Percentiles rank a stretch among this genome's conserved stretches.
Evolutionary conservation across 208 protist species (phyloP).

Genomic region (Leishmania major): DNA sequence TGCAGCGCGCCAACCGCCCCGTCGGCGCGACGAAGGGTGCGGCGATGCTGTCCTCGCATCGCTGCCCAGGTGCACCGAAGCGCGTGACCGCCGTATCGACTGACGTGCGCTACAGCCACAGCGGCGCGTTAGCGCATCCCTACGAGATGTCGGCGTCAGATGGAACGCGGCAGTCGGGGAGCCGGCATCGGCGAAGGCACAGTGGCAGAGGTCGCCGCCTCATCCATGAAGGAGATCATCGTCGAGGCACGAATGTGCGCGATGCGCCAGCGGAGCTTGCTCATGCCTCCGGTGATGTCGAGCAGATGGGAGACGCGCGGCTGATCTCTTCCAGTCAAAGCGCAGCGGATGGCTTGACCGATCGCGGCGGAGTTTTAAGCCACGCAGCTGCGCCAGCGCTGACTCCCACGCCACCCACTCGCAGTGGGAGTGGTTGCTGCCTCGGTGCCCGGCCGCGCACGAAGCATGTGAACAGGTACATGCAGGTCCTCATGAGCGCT

Average conservation of each 20-base stretch:
- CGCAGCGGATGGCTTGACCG: neutral
- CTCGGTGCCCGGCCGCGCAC: conserved; percentile 14
- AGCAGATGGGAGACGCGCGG: neutral
- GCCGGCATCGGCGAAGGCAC: neutral
- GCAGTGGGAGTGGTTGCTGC: neutral
- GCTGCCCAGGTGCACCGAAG: neutral
- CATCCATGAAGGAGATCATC: neutral
- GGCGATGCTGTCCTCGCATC: neutral
- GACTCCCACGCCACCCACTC: conserved; percentile 1
- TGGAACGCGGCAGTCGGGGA: neutral
- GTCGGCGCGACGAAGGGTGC: neutral
- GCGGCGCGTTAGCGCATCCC: neutral
- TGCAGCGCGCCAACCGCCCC: neutral
- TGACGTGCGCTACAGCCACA: neutral
- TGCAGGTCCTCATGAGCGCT: conserved; percentile 4
- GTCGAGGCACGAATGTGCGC: neutral
- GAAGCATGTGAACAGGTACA: conserved; percentile 23
- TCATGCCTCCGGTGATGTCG: neutral
- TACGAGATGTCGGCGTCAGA: neutral
- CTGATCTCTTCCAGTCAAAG: neutral
- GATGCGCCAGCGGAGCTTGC: neutral
- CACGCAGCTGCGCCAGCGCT: neutral
- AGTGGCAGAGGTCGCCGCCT: neutral
- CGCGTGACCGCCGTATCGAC: neutral
- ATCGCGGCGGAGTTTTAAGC: no score